Percentiles rank a stretch among this genome's conserved stretches.
phyloP scores from a whole-genome alignment of 371 early-diverging fungal genomes.

The Conidiobolus coronatus region DNA sequence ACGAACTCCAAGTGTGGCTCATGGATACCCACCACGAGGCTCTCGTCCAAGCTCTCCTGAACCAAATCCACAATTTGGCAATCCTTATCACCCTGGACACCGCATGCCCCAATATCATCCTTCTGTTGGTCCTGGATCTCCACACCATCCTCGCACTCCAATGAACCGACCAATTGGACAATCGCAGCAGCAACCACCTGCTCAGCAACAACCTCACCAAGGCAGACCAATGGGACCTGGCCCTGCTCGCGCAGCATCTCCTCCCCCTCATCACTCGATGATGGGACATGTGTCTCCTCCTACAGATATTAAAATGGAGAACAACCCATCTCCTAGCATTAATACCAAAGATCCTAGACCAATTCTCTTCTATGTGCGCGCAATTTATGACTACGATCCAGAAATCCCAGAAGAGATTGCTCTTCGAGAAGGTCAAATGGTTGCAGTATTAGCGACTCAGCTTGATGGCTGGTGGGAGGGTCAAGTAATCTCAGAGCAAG shows the following conservation, averaged over 20 bases:
- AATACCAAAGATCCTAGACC: not conserved
- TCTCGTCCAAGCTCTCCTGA: not conserved
- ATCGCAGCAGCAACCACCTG: not conserved
- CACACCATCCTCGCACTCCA: not conserved
- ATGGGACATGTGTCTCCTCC: not conserved
- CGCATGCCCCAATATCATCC: not conserved
- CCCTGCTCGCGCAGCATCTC: not conserved
- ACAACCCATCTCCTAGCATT: not conserved
- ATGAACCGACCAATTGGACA: not conserved
- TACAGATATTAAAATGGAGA: not conserved
- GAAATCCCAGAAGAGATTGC: constrained; percentile 54
- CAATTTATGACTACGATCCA: constrained; percentile 59
- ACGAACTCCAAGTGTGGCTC: not conserved
- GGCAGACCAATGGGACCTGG: not conserved
- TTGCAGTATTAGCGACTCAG: constrained; percentile 38
- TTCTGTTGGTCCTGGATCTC: not conserved
- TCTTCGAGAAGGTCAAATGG: constrained; percentile 41
- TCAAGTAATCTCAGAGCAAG: constrained; percentile 18
- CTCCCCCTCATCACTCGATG: not conserved
- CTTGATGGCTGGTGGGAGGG: constrained; percentile 58
- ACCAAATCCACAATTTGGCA: not conserved
- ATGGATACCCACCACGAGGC: not conserved
- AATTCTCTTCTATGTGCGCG: constrained; percentile 23
- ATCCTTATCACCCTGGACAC: not conserved
- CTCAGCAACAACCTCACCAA: not conserved